Conservation (phyloP, 495 filamentous ascomycete species). For the Cryomyces minteri region DNA sequence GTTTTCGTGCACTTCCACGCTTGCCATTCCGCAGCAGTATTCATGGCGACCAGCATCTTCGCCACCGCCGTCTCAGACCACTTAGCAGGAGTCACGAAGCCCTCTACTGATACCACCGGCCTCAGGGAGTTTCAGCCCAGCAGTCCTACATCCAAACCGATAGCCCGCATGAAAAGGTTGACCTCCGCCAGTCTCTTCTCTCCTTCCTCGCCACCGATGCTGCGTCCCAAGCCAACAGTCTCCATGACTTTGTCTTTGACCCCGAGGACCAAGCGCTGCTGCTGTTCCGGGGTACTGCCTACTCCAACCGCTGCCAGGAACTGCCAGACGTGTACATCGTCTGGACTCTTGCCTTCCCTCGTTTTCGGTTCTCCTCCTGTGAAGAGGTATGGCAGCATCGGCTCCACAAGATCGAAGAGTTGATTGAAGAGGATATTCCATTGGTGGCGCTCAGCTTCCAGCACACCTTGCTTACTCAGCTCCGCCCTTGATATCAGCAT, state of each 20-base stretch:
- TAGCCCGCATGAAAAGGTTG: constrained; percentile 95
- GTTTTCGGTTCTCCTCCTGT: constrained; percentile 30
- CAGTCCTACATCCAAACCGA: constrained; percentile 89
- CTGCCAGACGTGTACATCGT: constrained; percentile 90
- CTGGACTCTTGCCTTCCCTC: constrained; percentile 26
- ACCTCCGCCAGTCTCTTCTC: constrained; percentile 71
- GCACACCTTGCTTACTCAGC: constrained; percentile 59
- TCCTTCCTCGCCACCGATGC: constrained; percentile 68
- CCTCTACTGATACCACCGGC: too few species aligned
- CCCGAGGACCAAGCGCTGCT: constrained; percentile 80
- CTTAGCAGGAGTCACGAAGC: too few species aligned
- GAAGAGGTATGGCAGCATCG: constrained; percentile 67
- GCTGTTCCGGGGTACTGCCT: constrained; percentile 79
- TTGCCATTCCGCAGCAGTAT: too few species aligned
- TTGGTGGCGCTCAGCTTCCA: constrained; percentile 55
- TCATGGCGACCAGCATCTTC: too few species aligned
- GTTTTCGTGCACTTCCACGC: too few species aligned
- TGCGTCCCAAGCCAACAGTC: constrained; percentile 72
- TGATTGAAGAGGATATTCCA: constrained; percentile 61
- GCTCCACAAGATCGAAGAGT: constrained; percentile 76
- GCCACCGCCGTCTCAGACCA: too few species aligned
- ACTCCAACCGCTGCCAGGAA: constrained; percentile 89
- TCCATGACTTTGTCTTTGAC: constrained; percentile 99
- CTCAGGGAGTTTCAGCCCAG: constrained; percentile 37
- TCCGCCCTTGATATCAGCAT: constrained; percentile 92